phyloP scores from a whole-genome alignment of 306 rosid genomes.

The Citrullus amarus region DNA sequence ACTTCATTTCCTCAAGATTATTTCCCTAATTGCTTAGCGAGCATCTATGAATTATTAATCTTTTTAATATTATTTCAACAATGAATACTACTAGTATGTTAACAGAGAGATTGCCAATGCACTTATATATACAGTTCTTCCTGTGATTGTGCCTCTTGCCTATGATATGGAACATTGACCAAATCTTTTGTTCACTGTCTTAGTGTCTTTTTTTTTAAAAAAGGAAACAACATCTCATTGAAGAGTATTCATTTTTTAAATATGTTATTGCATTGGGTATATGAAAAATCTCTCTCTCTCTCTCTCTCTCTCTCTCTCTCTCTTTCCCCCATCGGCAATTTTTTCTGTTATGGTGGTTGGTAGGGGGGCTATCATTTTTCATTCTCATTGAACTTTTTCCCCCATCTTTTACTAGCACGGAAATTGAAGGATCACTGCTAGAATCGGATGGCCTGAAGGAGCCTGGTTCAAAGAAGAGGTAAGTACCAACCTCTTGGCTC shows the following conservation, averaged over 20 bases:
- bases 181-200: neutral
- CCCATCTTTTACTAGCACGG: constrained; percentile 34
- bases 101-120: neutral
- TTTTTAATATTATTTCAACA: neutral
- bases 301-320: neutral
- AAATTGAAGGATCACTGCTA: constrained; percentile 58
- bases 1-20: neutral
- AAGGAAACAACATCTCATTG: too few relatives aligned
- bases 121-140: neutral
- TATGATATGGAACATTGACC: neutral
- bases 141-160: neutral
- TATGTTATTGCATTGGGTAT: neutral
- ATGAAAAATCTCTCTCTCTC: neutral
- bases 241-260: neutral
- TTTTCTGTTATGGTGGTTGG: neutral
- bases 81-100: neutral
- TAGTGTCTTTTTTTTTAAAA: too few relatives aligned
- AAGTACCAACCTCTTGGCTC: neutral
- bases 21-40: neutral
- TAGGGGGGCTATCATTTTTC: neutral
- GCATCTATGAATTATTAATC: neutral
- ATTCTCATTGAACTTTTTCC: constrained; percentile 20
- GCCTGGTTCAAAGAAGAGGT: constrained; percentile 85
- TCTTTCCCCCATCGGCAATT: neutral
- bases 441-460: constrained; percentile 61